phyloP scores from a whole-genome alignment of 768 basidiomycete species.

The Leucosporidium yakuticum region DNA sequence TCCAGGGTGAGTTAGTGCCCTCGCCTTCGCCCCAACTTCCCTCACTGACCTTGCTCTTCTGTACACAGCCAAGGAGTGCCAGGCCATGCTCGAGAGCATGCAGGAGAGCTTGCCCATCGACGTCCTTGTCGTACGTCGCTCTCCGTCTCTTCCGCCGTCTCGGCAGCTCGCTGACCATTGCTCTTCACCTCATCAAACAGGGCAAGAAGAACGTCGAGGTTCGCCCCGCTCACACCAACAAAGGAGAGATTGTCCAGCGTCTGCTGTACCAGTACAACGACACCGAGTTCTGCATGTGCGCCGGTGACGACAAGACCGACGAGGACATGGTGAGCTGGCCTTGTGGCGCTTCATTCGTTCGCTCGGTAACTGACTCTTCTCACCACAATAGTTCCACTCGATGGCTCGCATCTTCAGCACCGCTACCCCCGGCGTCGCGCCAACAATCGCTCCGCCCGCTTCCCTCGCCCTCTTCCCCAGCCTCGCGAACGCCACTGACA shows the following conservation, averaged over 20 bases:
- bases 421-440: constrained; percentile 53
- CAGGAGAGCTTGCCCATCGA: constrained; percentile 91
- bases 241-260: constrained; percentile 97
- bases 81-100: constrained; percentile 92
- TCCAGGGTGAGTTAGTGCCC: constrained; percentile 33
- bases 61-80: constrained; percentile 90
- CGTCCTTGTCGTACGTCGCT: constrained; percentile 42
- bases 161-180: neutral
- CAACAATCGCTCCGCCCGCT: constrained; percentile 51
- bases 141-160: neutral
- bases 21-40: no score
- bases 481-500: constrained; percentile 11
- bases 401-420: constrained; percentile 32
- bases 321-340: constrained; percentile 93
- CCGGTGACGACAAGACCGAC: constrained; percentile 88
- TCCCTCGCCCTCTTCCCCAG: constrained; percentile 39
- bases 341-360: constrained; percentile 39
- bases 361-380: neutral
- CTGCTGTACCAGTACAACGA: constrained; percentile 89
- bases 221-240: constrained; percentile 89
- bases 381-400: constrained; percentile 20
- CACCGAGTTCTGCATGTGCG: constrained; percentile 92
- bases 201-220: constrained; percentile 99
- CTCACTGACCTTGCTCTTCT: neutral
- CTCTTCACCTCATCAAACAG: neutral